These are phyloP conservation scores for Fusarium bulbicola DNA, from an alignment of 2,329 filamentous ascomycete species.

Conservation along the genomic window DNA sequence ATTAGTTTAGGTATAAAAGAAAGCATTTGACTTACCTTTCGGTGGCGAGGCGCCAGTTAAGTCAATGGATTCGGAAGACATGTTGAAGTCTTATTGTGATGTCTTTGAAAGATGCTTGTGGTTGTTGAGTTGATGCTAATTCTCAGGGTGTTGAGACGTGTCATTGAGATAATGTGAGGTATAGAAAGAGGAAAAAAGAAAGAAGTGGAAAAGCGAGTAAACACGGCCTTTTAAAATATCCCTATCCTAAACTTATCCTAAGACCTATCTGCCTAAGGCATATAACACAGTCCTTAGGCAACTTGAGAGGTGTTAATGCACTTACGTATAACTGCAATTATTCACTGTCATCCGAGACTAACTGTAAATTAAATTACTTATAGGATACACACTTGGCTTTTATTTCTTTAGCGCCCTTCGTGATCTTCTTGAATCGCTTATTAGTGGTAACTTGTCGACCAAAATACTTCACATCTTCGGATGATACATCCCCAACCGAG, in stretches of 20 bases:
- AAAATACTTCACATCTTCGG: background rate
- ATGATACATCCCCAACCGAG: background rate
- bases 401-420: background rate
- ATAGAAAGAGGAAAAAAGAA: rapidly evolving
- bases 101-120: background rate
- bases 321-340: background rate
- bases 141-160: background rate
- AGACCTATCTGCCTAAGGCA: background rate
- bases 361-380: no score
- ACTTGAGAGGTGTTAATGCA: background rate
- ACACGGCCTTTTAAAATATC: background rate
- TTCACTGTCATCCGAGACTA: background rate
- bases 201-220: background rate
- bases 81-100: no score
- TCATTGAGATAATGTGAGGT: background rate
- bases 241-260: background rate
- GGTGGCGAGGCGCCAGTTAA: background rate
- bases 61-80: background rate
- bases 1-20: background rate
- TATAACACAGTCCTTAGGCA: background rate
- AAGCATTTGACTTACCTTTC: background rate
- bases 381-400: no score
- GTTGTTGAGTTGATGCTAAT: background rate
- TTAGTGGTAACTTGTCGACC: background rate
- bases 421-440: background rate